A percentile compares a stretch with the other conserved stretches of the same genome.
These are phyloP conservation scores for Tylopilus sp. DNA, from an alignment of 768 basidiomycete species.

Conservation along the genomic window DNA sequence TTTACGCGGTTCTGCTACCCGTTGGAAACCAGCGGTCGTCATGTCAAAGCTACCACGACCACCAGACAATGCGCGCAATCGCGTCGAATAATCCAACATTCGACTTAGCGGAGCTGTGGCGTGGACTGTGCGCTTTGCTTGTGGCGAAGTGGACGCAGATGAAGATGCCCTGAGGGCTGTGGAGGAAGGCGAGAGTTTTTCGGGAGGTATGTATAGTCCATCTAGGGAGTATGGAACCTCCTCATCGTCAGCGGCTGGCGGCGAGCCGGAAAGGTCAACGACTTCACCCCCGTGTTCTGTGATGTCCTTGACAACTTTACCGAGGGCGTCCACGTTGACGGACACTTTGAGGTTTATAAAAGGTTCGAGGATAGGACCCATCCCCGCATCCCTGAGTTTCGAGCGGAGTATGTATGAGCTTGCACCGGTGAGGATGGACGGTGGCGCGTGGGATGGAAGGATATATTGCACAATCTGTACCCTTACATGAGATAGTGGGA, in stretches of 20 bases:
- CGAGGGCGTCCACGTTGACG: constrained; percentile 63
- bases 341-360: constrained; percentile 67
- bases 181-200: constrained; percentile 71
- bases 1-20: constrained; percentile 58
- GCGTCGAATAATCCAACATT: constrained; percentile 77
- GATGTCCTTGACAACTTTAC: constrained; percentile 80
- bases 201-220: constrained; percentile 72
- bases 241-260: constrained; percentile 37
- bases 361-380: constrained; percentile 78
- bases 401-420: constrained; percentile 62
- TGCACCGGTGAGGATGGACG: constrained; percentile 63
- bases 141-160: constrained; percentile 32
- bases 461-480: constrained; percentile 49
- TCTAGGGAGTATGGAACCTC: constrained; percentile 49
- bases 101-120: constrained; percentile 76
- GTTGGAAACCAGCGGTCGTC: constrained; percentile 70
- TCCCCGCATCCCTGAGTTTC: constrained; percentile 56
- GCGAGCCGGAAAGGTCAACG: constrained; percentile 50
- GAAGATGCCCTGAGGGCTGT: constrained; percentile 28
- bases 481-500: constrained; percentile 63
- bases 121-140: constrained; percentile 60
- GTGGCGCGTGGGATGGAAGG: constrained; percentile 39
- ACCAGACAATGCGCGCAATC: constrained; percentile 76
- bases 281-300: constrained; percentile 82
- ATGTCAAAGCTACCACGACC: constrained; percentile 83